Evolutionary conservation across 2,329 filamentous ascomycete genomes (phyloP), one percentile per base, ranked within the genome.

Genomic region (Rutstroemia sp.): DNA sequence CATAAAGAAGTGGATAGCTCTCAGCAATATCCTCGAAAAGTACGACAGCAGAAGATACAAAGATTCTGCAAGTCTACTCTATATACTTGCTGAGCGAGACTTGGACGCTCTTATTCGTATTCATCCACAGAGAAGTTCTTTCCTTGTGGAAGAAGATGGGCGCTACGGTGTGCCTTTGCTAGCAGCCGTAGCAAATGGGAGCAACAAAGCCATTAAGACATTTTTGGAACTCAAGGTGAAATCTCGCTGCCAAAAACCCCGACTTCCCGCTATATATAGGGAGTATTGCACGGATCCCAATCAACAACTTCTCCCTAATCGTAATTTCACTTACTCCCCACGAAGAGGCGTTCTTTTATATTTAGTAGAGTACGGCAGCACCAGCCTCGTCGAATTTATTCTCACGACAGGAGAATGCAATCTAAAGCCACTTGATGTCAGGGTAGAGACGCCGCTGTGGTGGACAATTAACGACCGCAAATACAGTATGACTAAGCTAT

Each of bases 11-110:
- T 75, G 71, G 71, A 64, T 72, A 25, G 27, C 46, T 0, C 39
- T 70, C 0, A 50, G 63, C 25, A 74, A 74, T 50, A 3, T 65
- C 14, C 66, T 72, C 30, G 63, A 72, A 59, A 64, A 54, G 18
- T 55, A 56, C 56, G 18, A 66, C 8, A 46, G 60, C 10, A 62
- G 67, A 2, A 60, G 60, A 41, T 70, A 72, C 55, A 64, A 58
- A 0, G 1, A 30, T 2, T 37, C 61, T 21, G 65, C 61, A 6
- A 71, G 57, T 23, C 54, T 71, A 0, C 46, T 69, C 7, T 75
- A 76, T 49, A 60, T 75, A 4, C 62, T 75, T 19, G 71, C 73
- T 4, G 71, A 70, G 55, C 63, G 59, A 37, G 62, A 63, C 60
- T 44, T 65, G 18, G 52, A 59, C 1, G 49, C 62, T 16, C 60